Conservation (phyloP, 345 rosid genomes). For the Linum trigynum region DNA sequence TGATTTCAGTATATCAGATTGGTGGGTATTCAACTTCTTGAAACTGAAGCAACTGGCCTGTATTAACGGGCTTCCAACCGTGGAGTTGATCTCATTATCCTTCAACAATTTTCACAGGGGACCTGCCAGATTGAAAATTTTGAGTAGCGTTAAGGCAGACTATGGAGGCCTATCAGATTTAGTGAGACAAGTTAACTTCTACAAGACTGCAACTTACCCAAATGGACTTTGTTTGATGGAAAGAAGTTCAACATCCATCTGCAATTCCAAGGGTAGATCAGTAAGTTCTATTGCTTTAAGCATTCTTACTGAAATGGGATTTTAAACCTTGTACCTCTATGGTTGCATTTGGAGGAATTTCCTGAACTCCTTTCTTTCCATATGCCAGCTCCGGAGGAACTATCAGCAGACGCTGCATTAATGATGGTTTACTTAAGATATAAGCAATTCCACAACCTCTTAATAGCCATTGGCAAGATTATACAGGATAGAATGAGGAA, state of each 20-base stretch:
- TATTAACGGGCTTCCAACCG: too few species aligned
- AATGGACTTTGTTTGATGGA: constrained; percentile 86
- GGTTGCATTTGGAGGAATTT: constrained; percentile 95
- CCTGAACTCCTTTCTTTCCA: constrained; percentile 93
- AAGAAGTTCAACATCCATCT: constrained; percentile 80
- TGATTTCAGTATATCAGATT: too few species aligned
- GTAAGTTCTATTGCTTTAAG: background rate
- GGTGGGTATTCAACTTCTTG: too few species aligned
- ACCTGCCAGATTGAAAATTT: constrained; percentile 33
- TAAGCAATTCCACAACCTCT: background rate
- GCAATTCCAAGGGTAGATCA: constrained; percentile 20
- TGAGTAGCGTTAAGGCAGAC: too few species aligned
- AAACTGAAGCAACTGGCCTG: too few species aligned
- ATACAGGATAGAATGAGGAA: background rate
- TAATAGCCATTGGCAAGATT: background rate
- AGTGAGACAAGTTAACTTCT: background rate
- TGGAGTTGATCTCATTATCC: constrained; percentile 29
- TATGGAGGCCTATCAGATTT: too few species aligned
- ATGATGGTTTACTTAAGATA: background rate
- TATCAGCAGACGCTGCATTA: constrained; percentile 56
- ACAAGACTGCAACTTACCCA: constrained; percentile 41
- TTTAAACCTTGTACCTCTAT: constrained; percentile 54
- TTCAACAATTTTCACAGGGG: constrained; percentile 73
- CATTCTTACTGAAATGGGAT: background rate
- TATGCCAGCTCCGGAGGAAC: constrained; percentile 93